Evolutionary conservation across 2,329 filamentous ascomycete genomes (phyloP), one percentile per base, ranked within the genome.

Genomic region (Dactylellina sp.): DNA sequence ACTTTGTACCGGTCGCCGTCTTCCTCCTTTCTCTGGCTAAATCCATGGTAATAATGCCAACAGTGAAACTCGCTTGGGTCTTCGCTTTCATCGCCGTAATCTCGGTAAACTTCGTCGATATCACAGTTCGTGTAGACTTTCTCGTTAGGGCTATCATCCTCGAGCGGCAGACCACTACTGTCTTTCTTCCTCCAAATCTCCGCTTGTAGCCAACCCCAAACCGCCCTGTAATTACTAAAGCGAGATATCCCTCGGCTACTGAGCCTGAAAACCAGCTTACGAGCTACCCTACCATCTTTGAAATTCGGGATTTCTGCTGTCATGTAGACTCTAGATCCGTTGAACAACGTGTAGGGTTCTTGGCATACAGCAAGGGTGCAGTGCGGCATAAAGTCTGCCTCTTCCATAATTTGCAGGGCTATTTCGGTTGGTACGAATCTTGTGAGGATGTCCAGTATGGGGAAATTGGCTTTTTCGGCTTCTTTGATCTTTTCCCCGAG

Each of bases 131-230:
- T 32, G 28, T 4, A 4, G 28, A 32, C 28, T 32, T 9, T 32
- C 9, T n/a, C n/a, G n/a, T n/a, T n/a, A n/a, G n/a, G n/a, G n/a
- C n/a, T n/a, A n/a, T n/a, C n/a, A n/a, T n/a, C n/a, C n/a, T n/a
- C n/a, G 5, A 32, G 28, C 9, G 28, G 28, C 28, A 32, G 28
- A n/a, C n/a, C n/a, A n/a, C n/a, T n/a, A n/a, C n/a, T 9, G 9
- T 32, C 28, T 32, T 32, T 32, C 28, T 55, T 18, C 16, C 61
- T 55, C 61, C 61, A 65, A 5, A 65, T 42, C 52, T 65, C 61
- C 12, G 46, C 61, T 16, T 65, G 52, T 7, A 71, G 24, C 65
- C 65, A 71, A 32, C 56, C 53, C 56, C 57, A 62, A 32, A 35
- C 24, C 1, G 40, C 56, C 5, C 47, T 61, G 22, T 71, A 71